phyloP scores from a whole-genome alignment of 148 eudicot genomes.

The Diospyros kaki region DNA sequence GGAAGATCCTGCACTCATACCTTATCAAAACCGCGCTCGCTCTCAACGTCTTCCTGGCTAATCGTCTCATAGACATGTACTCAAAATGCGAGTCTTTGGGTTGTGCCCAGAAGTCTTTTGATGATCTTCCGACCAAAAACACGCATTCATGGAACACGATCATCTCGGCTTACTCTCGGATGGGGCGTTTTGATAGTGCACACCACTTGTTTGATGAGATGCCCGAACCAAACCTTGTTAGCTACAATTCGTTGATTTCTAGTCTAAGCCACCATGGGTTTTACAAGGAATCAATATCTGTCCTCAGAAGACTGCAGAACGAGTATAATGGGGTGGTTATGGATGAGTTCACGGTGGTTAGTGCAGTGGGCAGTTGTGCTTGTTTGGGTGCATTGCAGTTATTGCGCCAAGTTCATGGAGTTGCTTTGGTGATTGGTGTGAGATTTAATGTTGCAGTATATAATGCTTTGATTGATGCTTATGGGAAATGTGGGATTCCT shows the following conservation, averaged over 20 bases:
- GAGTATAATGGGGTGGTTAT: slow-evolving; percentile 24
- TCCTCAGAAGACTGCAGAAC: slow-evolving; percentile 45
- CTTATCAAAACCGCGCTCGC: slow-evolving; percentile 52
- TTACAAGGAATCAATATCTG: slow-evolving; percentile 28
- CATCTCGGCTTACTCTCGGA: slow-evolving; percentile 39
- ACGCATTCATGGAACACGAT: slow-evolving; percentile 64
- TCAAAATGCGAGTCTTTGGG: slow-evolving; percentile 43
- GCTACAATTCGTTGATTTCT: slow-evolving; percentile 53
- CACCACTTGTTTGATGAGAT: slow-evolving; percentile 52
- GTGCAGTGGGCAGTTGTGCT: slow-evolving; percentile 48
- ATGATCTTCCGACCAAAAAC: slow-evolving; percentile 48
- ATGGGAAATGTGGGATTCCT: slow-evolving; percentile 61
- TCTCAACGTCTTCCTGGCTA: slow-evolving; percentile 37
- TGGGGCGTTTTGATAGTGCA: slow-evolving; percentile 35
- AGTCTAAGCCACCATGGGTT: slow-evolving; percentile 47
- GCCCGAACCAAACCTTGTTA: slow-evolving; percentile 58
- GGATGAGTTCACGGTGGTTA: slow-evolving; percentile 54
- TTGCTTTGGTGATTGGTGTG: slow-evolving; percentile 40
- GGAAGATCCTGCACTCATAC: slow-evolving; percentile 51
- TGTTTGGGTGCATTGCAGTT: slow-evolving; percentile 25
- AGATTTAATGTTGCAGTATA: slow-evolving; percentile 34
- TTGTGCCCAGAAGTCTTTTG: slow-evolving; percentile 49
- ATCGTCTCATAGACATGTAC: slow-evolving; percentile 57
- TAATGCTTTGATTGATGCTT: slow-evolving; percentile 62
- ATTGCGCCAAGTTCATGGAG: slow-evolving; percentile 51